Evolutionary conservation across 306 rosid genomes (phyloP).

Genomic region (Betula pendula): DNA sequence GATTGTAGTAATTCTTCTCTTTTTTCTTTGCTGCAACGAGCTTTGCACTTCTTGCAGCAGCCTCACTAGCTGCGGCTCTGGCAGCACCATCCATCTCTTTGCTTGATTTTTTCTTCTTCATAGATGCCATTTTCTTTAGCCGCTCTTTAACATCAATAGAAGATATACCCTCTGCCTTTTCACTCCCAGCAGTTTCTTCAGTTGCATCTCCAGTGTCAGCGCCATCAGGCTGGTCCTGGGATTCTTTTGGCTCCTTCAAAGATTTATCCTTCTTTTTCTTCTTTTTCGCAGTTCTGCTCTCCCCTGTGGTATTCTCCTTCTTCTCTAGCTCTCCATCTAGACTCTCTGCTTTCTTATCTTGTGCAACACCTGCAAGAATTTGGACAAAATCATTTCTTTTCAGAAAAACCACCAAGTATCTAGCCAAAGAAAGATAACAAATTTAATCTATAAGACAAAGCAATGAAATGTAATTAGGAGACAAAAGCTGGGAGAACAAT

Average conservation of each 20-base stretch:
- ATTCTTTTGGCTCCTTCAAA: constrained; percentile 59
- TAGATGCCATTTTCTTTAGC: constrained; percentile 65
- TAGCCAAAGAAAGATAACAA: neutral
- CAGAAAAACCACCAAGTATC: neutral
- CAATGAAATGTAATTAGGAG: neutral
- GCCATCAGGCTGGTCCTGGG: constrained; percentile 47
- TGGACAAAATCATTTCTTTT: neutral
- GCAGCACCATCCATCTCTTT: constrained; percentile 80
- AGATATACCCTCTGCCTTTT: constrained; percentile 51
- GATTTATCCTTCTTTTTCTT: constrained; percentile 82
- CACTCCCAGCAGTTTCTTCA: constrained; percentile 41
- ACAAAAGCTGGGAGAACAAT: neutral
- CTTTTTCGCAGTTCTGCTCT: constrained; percentile 62
- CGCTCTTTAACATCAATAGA: constrained; percentile 67
- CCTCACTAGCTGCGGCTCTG: constrained; percentile 69
- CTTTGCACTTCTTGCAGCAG: constrained; percentile 72
- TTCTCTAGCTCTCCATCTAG: constrained; percentile 44
- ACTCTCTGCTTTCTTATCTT: constrained; percentile 43
- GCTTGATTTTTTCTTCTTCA: constrained; percentile 75
- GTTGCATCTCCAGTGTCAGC: constrained; percentile 32
- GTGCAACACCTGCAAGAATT: constrained; percentile 25
- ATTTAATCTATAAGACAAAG: neutral
- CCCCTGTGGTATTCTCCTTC: constrained; percentile 53
- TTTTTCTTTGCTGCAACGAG: constrained; percentile 75
- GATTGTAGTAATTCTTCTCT: constrained; percentile 75